These are phyloP conservation scores for Pleomassaria siparia DNA, from an alignment of 2,329 filamentous ascomycete species.

Conservation along the genomic window DNA sequence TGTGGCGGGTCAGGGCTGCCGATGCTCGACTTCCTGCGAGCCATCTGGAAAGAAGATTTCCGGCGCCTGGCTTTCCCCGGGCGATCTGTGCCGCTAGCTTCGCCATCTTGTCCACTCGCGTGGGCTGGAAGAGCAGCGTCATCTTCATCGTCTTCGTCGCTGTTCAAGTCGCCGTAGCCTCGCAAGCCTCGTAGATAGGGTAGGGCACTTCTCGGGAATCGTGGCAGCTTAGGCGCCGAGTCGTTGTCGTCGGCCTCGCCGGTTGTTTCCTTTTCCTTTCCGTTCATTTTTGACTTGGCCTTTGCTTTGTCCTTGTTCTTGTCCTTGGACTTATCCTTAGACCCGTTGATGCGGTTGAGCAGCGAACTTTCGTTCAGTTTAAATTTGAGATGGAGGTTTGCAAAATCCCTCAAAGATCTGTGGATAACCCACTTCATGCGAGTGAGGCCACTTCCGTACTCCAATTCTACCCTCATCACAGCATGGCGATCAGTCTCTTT, in stretches of 20 bases:
- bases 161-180: conserved; percentile 59
- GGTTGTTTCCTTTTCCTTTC: conserved; percentile 59
- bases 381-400: conserved; percentile 91
- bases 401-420: conserved; percentile 83
- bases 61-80: conserved; percentile 55
- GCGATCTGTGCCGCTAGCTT: conserved; percentile 69
- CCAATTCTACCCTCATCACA: conserved; percentile 86
- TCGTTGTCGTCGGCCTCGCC: conserved; percentile 54
- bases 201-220: conserved; percentile 85
- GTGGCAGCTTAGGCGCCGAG: conserved; percentile 73
- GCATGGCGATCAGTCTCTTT: conserved; percentile 67
- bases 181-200: conserved; percentile 84
- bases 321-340: conserved; percentile 14
- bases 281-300: conserved; percentile 46
- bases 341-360: conserved; percentile 11
- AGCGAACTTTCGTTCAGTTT: conserved; percentile 75
- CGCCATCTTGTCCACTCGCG: conserved; percentile 62
- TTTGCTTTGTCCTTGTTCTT: conserved; percentile 21
- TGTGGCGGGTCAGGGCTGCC: conserved; percentile 32
- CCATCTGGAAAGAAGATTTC: conserved; percentile 58
- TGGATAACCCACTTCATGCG: conserved; percentile 96
- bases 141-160: conserved; percentile 77
- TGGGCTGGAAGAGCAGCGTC: conserved; percentile 56
- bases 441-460: conserved; percentile 93
- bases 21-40: conserved; percentile 62